Evolutionary conservation across 2,329 filamentous ascomycete species (phyloP), one percentile per base, ranked within the genome.

Genomic region (Tolypocladium ophioglossoides): DNA sequence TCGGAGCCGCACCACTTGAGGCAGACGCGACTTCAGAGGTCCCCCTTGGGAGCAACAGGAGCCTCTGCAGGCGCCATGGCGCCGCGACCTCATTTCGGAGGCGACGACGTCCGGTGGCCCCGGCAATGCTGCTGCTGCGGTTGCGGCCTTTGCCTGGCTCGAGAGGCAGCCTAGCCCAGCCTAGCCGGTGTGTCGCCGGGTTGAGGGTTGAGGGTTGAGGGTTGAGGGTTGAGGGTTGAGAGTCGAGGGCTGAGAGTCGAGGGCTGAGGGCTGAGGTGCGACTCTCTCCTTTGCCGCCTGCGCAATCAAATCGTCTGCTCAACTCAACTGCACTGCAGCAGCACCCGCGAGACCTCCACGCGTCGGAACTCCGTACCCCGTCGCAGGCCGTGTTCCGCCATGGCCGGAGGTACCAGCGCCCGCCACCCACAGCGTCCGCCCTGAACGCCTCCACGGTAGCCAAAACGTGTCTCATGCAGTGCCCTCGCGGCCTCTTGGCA

Each of bases 1-100:
- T 69, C 64, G 61, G 64, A 68, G 62, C 50, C 53, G 55, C 55
- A 46, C 48, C 50, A 58, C 41, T 53, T 67, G 66, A 65, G 59
- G 67, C 67, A 64, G 51, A 39, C 49, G 50, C 52, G 40, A 55
- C 51, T 14, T 47, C 53, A 58, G 55, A 54, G 34, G 32, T 9
- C 16, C 51, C 47, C 52, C 46, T 38, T 39, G 49, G 27, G 20
- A 51, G 52, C 24, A 47, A n/a, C 30, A 30, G 22, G 41, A 27
- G 41, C 22, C 20, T 41, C 20, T 14, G 39, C 20, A 18, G 27
- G 24, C 10, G 44, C 44, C 16, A 18, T 47, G 44, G 44, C 44
- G n/a, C 38, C 52, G n/a, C 63, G 63, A 16, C 37, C 37, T 39
- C 32, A 47, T 27, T 35, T 51, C 47, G 54, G 52, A 49, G 47